phyloP scores from a whole-genome alignment of 1,284 basidiomycete genomes.

The Psilocybe mexicana region DNA sequence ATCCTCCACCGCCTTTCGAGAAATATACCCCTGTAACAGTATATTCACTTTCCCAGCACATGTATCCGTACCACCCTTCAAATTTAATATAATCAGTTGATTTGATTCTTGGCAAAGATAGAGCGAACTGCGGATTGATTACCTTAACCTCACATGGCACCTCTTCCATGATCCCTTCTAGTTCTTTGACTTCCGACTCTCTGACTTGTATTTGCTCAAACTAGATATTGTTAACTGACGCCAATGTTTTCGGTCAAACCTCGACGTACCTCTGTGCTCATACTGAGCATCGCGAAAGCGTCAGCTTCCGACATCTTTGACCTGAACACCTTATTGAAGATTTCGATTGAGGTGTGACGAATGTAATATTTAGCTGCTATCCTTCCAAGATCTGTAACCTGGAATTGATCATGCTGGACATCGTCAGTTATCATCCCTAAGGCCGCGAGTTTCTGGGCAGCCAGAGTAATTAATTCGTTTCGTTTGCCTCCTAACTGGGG shows the following conservation, averaged over 20 bases:
- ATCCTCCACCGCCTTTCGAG: constrained; percentile 81
- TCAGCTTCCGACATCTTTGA: constrained; percentile 94
- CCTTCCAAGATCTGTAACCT: constrained; percentile 85
- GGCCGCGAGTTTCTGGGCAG: constrained; percentile 73
- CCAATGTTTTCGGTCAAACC: neutral
- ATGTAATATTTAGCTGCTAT: constrained; percentile 99
- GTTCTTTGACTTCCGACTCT: constrained; percentile 87
- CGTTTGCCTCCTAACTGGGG: constrained; percentile 79
- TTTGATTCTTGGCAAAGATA: neutral
- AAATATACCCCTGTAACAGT: constrained; percentile 91
- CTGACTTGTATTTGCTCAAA: constrained; percentile 95
- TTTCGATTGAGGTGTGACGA: constrained; percentile 82
- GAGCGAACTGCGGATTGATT: constrained; percentile 15
- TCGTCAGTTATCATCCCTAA: constrained; percentile 88
- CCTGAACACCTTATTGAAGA: constrained; percentile 85
- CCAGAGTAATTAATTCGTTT: constrained; percentile 68
- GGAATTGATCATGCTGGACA: constrained; percentile 59
- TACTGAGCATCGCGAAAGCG: constrained; percentile 82
- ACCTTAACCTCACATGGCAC: constrained; percentile 83
- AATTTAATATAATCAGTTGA: neutral
- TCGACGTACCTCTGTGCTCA: constrained; percentile 81
- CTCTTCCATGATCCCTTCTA: constrained; percentile 69
- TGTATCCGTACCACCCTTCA: constrained; percentile 74
- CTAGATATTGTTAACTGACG: constrained; percentile 37
- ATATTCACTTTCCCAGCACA: constrained; percentile 93